Base-by-base conservation (phyloP, 805 yeast species). In the Kodamaea jinghongensis region DNA sequence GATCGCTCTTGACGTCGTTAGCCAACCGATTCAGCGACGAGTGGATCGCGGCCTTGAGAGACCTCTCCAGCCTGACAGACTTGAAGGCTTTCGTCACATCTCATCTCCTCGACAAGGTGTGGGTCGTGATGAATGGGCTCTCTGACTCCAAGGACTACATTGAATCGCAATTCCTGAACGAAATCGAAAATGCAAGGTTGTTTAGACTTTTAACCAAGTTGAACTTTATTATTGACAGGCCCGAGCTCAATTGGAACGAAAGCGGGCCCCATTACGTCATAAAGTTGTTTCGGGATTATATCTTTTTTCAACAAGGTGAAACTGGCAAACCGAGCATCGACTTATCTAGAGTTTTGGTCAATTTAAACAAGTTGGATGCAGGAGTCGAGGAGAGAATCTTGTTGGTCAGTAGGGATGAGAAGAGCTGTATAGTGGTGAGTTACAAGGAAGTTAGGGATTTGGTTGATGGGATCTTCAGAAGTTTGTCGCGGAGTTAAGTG, bases 331-430 rank as follows among this genome's bases (percentile, higher is more conserved):
- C 96, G 2, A 76, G 81, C 2, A 65, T 88, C 42, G 96, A 93
- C 60, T 68, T 93, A 50, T 81, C 89, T 1, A 88, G 88, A 58
- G 90, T 89, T 4, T 65, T 93, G 44, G 70, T 78, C 36, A 78
- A 84, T 51, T 67, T 93, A 53, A 91, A 91, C 63, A 93, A 91
- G 61, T 68, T 93, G 48, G 99, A 93, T 56, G 95, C 91, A 4
- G 98, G 97, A 1, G 74, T 83, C 25, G 89, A 86, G 37, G 99
- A 93, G 61, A 80, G 78, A 49, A 63, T 93, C 11, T 66, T 90
- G 57, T 71, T 93, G 38, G 87, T 88, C 1, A 82, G 93, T 25
- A 76, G 83, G 8, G 96, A 90, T 58, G 96, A 88, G 56, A 82
- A 81, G 67, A 83, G 79, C 32, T 89, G 97, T 58, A 67, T 93